A percentile compares a stretch with the other conserved stretches of the same genome.
These are phyloP conservation scores for Schwanniomyces occidentalis DNA, from an alignment of 805 yeast genomes.

Conservation along the genomic window DNA sequence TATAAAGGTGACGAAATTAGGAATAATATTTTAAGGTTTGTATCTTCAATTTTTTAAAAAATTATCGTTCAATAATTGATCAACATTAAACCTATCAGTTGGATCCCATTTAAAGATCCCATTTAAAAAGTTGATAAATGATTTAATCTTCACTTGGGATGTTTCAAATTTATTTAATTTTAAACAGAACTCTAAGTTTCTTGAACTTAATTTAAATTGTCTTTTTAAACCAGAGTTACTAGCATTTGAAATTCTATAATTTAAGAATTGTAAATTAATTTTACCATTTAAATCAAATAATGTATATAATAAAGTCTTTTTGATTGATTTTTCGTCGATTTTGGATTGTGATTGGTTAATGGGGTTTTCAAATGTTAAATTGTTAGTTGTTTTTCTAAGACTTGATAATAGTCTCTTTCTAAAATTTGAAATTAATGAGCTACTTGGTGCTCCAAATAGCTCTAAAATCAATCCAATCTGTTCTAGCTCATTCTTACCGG, in stretches of 20 bases:
- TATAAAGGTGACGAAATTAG: background rate
- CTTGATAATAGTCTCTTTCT: conserved; percentile 35
- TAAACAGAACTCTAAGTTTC: conserved; percentile 29
- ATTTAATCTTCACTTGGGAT: conserved; percentile 9
- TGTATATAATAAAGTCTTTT: conserved; percentile 36
- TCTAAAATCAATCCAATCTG: conserved; percentile 45
- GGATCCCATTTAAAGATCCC: conserved; percentile 41
- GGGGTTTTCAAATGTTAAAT: conserved; percentile 8
- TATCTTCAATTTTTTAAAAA: conserved; percentile 19
- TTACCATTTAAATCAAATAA: conserved; percentile 41
- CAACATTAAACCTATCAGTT: conserved; percentile 26
- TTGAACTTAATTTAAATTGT: conserved; percentile 28
- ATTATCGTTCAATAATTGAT: conserved; percentile 21
- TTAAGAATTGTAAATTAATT: conserved; percentile 33
- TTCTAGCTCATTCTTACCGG: conserved; percentile 51
- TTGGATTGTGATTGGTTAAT: conserved; percentile 4
- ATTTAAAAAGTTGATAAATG: conserved; percentile 28
- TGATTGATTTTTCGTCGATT: conserved; percentile 31
- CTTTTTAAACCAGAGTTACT: conserved; percentile 16
- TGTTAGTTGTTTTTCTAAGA: conserved; percentile 11
- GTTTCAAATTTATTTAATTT: conserved; percentile 16
- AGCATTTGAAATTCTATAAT: conserved; percentile 22
- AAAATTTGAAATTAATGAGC: conserved; percentile 37
- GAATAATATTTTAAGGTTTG: background rate
- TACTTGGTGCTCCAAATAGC: conserved; percentile 48